These are phyloP conservation scores for Lachancea meyersii DNA, from an alignment of 805 yeast genomes.

Conservation along the genomic window DNA sequence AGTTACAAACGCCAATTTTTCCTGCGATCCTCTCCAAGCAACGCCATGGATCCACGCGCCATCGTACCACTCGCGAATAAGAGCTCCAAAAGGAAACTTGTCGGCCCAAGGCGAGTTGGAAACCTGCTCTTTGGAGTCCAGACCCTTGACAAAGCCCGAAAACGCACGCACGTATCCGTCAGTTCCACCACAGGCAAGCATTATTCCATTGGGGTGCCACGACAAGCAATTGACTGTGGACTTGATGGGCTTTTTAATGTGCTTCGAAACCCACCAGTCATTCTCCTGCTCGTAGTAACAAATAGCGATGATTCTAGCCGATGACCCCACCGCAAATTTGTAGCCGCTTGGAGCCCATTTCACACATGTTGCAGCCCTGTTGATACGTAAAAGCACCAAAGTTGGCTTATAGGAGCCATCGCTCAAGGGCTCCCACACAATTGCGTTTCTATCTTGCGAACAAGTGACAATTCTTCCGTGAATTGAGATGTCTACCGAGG, in stretches of 20 bases:
- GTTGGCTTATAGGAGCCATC: conserved; percentile 73
- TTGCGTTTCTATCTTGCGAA: conserved; percentile 95
- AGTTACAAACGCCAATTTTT: conserved; percentile 71
- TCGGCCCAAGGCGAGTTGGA: conserved; percentile 83
- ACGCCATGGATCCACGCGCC: conserved; percentile 94
- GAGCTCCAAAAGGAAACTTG: conserved; percentile 90
- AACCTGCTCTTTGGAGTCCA: conserved; percentile 55
- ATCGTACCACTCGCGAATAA: conserved; percentile 37
- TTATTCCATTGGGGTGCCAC: conserved; percentile 92
- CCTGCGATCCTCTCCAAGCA: conserved; percentile 72
- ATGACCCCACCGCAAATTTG: conserved; percentile 96
- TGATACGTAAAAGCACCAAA: conserved; percentile 83
- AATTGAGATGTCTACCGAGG: conserved; percentile 85
- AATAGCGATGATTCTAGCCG: conserved; percentile 89
- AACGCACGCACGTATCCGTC: conserved; percentile 90
- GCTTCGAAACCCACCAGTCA: conserved; percentile 99
- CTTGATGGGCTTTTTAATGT: conserved; percentile 88
- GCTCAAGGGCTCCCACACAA: conserved; percentile 82
- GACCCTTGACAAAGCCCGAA: conserved; percentile 80
- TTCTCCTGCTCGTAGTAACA: conserved; percentile 94
- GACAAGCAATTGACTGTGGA: conserved; percentile 76
- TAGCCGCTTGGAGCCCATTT: conserved; percentile 93
- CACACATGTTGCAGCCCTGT: conserved; percentile 90
- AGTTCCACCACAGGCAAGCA: conserved; percentile 85
- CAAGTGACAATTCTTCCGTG: conserved; percentile 93